Evolutionary conservation across 129 eudicot genomes (phyloP).

Genomic region (Deinandra increscens): DNA sequence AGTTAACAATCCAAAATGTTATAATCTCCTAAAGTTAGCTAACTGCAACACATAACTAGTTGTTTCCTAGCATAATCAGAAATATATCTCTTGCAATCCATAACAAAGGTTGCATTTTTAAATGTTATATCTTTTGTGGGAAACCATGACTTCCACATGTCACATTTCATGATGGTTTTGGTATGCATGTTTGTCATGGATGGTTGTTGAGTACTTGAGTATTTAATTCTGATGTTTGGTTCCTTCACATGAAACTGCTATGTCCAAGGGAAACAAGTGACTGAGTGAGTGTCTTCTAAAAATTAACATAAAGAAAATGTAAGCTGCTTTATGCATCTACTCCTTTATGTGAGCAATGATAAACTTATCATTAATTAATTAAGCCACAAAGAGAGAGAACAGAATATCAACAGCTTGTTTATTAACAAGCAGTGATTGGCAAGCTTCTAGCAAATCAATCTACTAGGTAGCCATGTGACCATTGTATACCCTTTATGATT

Average conservation of each 20-base stretch:
- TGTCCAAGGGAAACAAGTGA: constrained; percentile 17
- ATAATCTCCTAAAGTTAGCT: constrained; percentile 1
- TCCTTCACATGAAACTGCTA: constrained; percentile 1
- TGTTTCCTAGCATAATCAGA: constrained; percentile 18
- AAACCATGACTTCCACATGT: constrained; percentile 15
- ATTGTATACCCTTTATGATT: constrained; percentile 6
- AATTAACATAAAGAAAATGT: constrained; percentile 14
- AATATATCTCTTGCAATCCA: background rate
- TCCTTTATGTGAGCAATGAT: constrained; percentile 14
- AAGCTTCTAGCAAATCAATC: constrained; percentile 26
- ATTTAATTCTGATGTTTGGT: constrained; percentile 5
- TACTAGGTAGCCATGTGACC: constrained; percentile 19
- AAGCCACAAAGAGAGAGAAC: constrained; percentile 15
- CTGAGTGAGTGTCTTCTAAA: constrained; percentile 6
- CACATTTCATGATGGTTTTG: constrained; percentile 8
- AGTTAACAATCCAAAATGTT: background rate
- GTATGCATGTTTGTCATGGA: background rate
- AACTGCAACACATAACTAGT: constrained; percentile 12
- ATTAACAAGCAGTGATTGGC: constrained; percentile 18
- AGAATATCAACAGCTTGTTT: constrained; percentile 10
- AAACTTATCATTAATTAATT: constrained; percentile 6
- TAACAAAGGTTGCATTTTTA: constrained; percentile 4
- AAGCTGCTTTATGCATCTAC: constrained; percentile 25
- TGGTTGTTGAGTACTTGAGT: constrained; percentile 1
- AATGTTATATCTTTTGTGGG: constrained; percentile 5